Evolutionary conservation across 2,329 filamentous ascomycete genomes (phyloP).

Genomic region (Akanthomyces lecanii): DNA sequence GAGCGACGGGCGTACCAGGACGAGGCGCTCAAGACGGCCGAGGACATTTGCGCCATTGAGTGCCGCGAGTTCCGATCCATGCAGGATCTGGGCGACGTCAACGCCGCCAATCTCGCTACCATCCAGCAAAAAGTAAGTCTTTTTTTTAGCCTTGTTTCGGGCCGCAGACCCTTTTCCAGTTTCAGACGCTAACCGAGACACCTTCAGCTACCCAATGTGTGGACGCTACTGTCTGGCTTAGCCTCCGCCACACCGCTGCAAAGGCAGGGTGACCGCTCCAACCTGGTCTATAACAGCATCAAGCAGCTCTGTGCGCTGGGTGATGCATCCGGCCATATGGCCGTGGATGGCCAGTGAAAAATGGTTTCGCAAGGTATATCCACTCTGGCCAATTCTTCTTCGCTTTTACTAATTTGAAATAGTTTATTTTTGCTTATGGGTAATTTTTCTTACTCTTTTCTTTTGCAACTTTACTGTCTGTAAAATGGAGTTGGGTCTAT

Average conservation of each 20-base stretch:
- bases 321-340: slow-evolving; percentile 10
- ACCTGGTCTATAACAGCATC: slow-evolving; percentile 17
- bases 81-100: slow-evolving; percentile 6
- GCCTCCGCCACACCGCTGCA: slow-evolving; percentile 16
- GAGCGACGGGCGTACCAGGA: slow-evolving; percentile 26
- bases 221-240: slow-evolving; percentile 17
- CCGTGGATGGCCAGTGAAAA: slow-evolving; percentile 7
- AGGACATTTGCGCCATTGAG: slow-evolving; percentile 18
- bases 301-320: slow-evolving; percentile 18
- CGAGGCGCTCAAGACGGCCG: slow-evolving; percentile 25
- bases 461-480: neutral
- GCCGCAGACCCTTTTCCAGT: neutral
- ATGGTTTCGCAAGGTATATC: neutral
- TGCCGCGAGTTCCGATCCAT: slow-evolving; percentile 15
- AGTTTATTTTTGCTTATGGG: neutral
- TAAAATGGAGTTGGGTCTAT: neutral
- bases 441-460: neutral
- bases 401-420: neutral
- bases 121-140: slow-evolving; percentile 16
- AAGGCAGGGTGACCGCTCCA: slow-evolving; percentile 17
- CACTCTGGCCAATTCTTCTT: neutral
- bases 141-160: slow-evolving; percentile 2
- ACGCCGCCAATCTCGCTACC: slow-evolving; percentile 11
- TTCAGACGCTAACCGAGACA: slow-evolving; percentile 14
- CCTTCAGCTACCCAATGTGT: slow-evolving; percentile 17